phyloP scores from a whole-genome alignment of 139 green algal genomes.

The Eudorina sp. region DNA sequence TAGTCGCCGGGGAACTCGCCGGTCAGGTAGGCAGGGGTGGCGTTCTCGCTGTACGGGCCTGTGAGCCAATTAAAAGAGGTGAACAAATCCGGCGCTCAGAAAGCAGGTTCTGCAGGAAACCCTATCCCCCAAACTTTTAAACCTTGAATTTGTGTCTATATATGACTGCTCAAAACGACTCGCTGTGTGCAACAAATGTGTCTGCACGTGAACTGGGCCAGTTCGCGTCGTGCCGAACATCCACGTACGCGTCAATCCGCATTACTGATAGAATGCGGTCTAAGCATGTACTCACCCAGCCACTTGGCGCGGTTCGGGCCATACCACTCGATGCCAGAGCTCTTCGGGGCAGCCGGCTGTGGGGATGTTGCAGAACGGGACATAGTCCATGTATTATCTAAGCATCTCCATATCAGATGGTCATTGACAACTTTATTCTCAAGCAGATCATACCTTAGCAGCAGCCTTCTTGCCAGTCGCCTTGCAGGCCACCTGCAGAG shows the following conservation, averaged over 20 bases:
- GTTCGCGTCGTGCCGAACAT: too few relatives aligned
- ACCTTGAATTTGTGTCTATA: too few relatives aligned
- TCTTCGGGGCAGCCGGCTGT: conserved; percentile 24
- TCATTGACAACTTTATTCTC: not conserved
- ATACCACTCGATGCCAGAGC: conserved; percentile 72
- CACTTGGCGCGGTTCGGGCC: conserved; percentile 78
- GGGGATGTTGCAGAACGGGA: not conserved
- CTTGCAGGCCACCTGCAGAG: conserved; percentile 34
- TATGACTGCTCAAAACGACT: too few relatives aligned
- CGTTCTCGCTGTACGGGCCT: conserved; percentile 45
- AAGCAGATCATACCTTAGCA: not conserved
- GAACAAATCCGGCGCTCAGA: too few relatives aligned
- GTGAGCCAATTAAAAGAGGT: too few relatives aligned
- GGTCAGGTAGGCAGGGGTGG: conserved; percentile 75
- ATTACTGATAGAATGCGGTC: too few relatives aligned
- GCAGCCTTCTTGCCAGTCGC: conserved; percentile 27
- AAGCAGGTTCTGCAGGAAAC: too few relatives aligned
- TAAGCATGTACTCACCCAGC: conserved; percentile 49
- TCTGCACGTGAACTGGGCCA: too few relatives aligned
- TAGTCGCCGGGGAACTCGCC: conserved; percentile 96
- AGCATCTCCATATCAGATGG: not conserved
- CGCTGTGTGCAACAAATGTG: too few relatives aligned
- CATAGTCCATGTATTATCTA: too few relatives aligned
- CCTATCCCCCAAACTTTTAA: too few relatives aligned
- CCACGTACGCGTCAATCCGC: too few relatives aligned